Base-by-base conservation (phyloP, 441 rosid species). In the Eutrema salsugineum region DNA sequence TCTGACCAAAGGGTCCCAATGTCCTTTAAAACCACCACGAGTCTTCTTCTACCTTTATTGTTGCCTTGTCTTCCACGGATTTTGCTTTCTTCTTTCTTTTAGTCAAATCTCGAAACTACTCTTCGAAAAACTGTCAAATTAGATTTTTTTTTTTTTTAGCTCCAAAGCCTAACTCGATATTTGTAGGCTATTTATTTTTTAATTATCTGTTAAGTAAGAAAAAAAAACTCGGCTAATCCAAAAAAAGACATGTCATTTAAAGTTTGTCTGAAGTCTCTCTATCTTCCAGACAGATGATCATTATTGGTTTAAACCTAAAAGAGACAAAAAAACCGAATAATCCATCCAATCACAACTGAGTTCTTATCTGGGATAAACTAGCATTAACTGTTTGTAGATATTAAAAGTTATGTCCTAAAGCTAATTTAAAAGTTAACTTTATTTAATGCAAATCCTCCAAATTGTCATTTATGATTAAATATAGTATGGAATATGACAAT, bases 51-150 rank as follows among this genome's bases (percentile, higher is more conserved):
- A 48, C 49, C 35, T 14, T 47, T 24, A 35, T 57, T 36, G n/a
- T 57, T 38, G 63, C 72, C 72, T 73, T 73, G 77, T 66, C 20
- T 44, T 11, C 61, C 77, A 73, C 42, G 72, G 22, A 6, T 11
- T 66, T 14, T 14, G 5, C 10, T 17, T 68, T 14, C 14, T 5
- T 28, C 3, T 14, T 6, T 15, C 0, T 42, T 24, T 16, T 24
- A 8, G 17, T 30, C 28, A 32, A 68, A 32, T 56, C 14, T 17
- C 53, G 20, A 28, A 66, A 51, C 36, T 33, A n/a, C 50, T 40
- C n/a, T 61, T 27, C 11, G 15, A 6, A n/a, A 43, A 1, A 8
- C 6, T 24, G 43, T 39, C 43, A 39, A 39, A 11, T 11, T 39
- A 6, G 9, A 12, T 5, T 54, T 33, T 32, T 15, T 33, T 33